Conservation (phyloP, 306 rosid species). For the Aeschynomene evenia region DNA sequence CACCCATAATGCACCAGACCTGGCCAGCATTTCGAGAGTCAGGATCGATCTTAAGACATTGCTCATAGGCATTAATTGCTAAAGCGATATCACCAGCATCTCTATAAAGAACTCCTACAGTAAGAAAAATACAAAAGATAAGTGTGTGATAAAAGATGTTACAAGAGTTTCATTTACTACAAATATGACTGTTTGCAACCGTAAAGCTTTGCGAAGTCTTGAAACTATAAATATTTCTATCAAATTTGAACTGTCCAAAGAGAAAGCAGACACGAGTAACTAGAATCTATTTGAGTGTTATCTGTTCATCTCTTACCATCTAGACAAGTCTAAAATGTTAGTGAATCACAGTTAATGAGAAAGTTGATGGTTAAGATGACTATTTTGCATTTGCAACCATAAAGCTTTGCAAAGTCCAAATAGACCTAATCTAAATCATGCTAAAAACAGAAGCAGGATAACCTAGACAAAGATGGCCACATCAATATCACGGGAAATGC, state of each 20-base stretch:
- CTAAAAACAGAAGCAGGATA: conserved; percentile 13
- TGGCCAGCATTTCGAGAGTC: conserved; percentile 99
- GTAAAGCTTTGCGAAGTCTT: too few species aligned
- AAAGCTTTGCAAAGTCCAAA: conserved; percentile 8
- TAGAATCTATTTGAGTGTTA: neutral
- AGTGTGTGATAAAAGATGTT: neutral
- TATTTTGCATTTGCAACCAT: conserved; percentile 5
- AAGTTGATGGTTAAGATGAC: conserved; percentile 11
- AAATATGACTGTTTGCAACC: too few species aligned
- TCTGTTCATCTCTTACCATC: neutral
- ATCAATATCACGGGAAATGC: neutral
- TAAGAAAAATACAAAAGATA: conserved; percentile 30
- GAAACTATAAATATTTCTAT: neutral
- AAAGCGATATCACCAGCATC: conserved; percentile 88
- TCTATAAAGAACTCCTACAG: conserved; percentile 91
- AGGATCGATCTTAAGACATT: conserved; percentile 90
- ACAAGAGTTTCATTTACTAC: neutral
- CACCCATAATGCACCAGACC: conserved; percentile 48
- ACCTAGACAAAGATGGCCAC: conserved; percentile 5
- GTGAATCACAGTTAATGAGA: conserved; percentile 8
- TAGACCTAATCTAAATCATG: neutral
- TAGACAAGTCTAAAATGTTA: neutral
- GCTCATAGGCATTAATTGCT: conserved; percentile 92
- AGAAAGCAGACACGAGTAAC: neutral
- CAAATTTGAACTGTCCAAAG: neutral